phyloP scores from a whole-genome alignment of 495 filamentous ascomycete genomes.

The Hypoxylon perforatum region DNA sequence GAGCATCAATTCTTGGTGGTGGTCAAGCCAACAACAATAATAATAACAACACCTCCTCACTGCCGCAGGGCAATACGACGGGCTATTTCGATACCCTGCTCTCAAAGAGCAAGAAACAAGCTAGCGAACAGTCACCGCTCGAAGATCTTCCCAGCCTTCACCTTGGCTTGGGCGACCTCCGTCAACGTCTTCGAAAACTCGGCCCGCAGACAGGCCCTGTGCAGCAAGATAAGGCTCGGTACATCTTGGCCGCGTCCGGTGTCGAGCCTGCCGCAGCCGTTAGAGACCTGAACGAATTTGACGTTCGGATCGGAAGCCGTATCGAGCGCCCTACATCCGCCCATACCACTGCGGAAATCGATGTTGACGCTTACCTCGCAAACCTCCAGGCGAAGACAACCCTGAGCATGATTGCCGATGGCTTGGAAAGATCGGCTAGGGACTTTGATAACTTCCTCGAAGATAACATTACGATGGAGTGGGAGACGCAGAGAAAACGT shows the following conservation, averaged over 20 bases:
- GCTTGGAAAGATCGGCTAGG: slow-evolving; percentile 81
- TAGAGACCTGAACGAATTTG: slow-evolving; percentile 75
- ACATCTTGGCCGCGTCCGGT: slow-evolving; percentile 90
- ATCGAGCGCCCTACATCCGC: slow-evolving; percentile 46
- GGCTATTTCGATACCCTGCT: slow-evolving; percentile 91
- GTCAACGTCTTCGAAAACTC: slow-evolving; percentile 82
- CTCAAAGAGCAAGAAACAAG: slow-evolving; percentile 77
- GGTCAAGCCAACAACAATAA: slow-evolving; percentile 29
- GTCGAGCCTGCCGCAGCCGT: slow-evolving; percentile 81
- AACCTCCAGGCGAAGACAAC: slow-evolving; percentile 91
- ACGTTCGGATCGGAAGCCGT: slow-evolving; percentile 49
- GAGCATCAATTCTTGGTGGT: slow-evolving; percentile 31
- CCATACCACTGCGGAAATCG: slow-evolving; percentile 66
- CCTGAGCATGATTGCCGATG: slow-evolving; percentile 88
- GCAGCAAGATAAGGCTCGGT: slow-evolving; percentile 77
- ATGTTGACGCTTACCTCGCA: slow-evolving; percentile 83
- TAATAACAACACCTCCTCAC: slow-evolving; percentile 19
- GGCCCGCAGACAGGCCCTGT: slow-evolving; percentile 64
- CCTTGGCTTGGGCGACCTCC: slow-evolving; percentile 86
- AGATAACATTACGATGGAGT: slow-evolving; percentile 92
- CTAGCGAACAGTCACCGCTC: slow-evolving; percentile 61
- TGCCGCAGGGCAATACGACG: slow-evolving; percentile 49
- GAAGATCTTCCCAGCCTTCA: slow-evolving; percentile 77
- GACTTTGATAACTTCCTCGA: slow-evolving; percentile 95
- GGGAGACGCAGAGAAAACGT: slow-evolving; percentile 89